phyloP scores from a whole-genome alignment of 805 yeast genomes.

The Yamadazyma endophytica region DNA sequence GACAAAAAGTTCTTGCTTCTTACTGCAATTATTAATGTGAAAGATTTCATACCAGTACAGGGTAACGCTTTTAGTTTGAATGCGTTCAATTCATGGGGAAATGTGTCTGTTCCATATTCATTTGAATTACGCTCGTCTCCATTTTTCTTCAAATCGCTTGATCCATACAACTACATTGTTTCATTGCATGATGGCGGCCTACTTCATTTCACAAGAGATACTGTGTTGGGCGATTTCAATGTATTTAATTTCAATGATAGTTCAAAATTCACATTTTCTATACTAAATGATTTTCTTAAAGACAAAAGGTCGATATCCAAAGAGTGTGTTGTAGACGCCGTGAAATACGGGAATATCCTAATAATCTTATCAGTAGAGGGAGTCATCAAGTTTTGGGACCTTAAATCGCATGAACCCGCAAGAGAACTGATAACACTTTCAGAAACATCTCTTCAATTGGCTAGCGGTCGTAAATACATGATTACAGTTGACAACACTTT shows the following conservation, averaged over 20 bases:
- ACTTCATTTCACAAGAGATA: conserved; percentile 44
- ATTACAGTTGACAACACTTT: conserved; percentile 22
- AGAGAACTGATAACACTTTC: too few species aligned
- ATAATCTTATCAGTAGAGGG: conserved; percentile 55
- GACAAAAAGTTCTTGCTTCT: conserved; percentile 49
- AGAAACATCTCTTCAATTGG: not conserved
- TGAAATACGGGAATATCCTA: conserved; percentile 31
- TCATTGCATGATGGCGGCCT: conserved; percentile 77
- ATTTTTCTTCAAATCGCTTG: conserved; percentile 36
- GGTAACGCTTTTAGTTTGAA: conserved; percentile 18
- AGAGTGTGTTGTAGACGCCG: conserved; percentile 41
- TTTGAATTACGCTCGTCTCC: conserved; percentile 37
- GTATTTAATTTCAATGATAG: conserved; percentile 52
- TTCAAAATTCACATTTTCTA: conserved; percentile 22
- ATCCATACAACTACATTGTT: conserved; percentile 44
- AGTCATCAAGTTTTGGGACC: conserved; percentile 57
- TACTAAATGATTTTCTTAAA: conserved; percentile 1
- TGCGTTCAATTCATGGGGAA: conserved; percentile 56
- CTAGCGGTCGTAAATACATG: conserved; percentile 16
- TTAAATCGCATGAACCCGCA: conserved; percentile 26
- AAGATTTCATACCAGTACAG: conserved; percentile 36
- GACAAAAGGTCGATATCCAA: conserved; percentile 31
- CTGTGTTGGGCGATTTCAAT: conserved; percentile 36
- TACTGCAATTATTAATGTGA: conserved; percentile 41
- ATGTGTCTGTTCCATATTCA: conserved; percentile 63